These are phyloP conservation scores for Cryptosporidium tyzzeri DNA, from an alignment of 169 alveolate genomes.

Conservation along the genomic window DNA sequence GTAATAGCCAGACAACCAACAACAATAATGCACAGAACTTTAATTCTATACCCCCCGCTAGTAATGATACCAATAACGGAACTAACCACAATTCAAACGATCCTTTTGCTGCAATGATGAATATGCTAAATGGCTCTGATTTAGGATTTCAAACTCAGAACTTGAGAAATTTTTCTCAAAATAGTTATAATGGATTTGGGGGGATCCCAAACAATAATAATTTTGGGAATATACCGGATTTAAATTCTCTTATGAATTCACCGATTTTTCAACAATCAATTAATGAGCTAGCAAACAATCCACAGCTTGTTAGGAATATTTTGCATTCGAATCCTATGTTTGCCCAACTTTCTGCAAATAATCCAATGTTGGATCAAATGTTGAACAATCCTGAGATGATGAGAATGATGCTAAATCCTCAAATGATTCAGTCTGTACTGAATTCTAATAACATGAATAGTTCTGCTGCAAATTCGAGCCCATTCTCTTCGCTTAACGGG, in stretches of 20 bases:
- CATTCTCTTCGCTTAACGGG: constrained; percentile 71
- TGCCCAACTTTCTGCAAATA: constrained; percentile 83
- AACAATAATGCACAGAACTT: background rate
- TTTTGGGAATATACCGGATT: constrained; percentile 43
- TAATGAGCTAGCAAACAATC: constrained; percentile 82
- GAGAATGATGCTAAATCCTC: constrained; percentile 84
- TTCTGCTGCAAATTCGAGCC: background rate
- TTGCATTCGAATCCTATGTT: constrained; percentile 78
- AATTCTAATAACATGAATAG: constrained; percentile 4
- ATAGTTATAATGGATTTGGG: background rate
- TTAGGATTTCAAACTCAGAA: constrained; percentile 21
- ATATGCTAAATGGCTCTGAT: constrained; percentile 25
- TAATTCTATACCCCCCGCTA: background rate
- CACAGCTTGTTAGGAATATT: constrained; percentile 80
- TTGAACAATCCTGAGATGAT: constrained; percentile 87
- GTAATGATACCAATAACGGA: constrained; percentile 1
- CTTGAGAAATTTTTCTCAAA: constrained; percentile 5
- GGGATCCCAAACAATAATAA: constrained; percentile 19
- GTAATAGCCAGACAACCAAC: background rate
- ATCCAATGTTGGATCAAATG: constrained; percentile 87
- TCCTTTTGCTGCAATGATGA: constrained; percentile 42
- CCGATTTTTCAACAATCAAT: constrained; percentile 86
- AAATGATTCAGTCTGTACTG: constrained; percentile 77
- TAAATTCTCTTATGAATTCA: constrained; percentile 77
- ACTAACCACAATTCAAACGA: background rate